Evolutionary conservation across 129 eudicot genomes (phyloP).

Genomic region (Daucus carota): DH1_v3.0 NC_030386.2:4567501-4568000

Average conservation of each 20-base stretch:
- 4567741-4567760: slow-evolving; percentile 47
- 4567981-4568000: slow-evolving; percentile 45
- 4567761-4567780: slow-evolving; percentile 57
- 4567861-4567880: slow-evolving; percentile 36
- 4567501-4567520: slow-evolving; percentile 43
- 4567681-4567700: slow-evolving; percentile 33
- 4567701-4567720: slow-evolving; percentile 53
- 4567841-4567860: slow-evolving; percentile 46
- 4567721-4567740: slow-evolving; percentile 31
- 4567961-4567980: slow-evolving; percentile 41
- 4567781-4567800: slow-evolving; percentile 53
- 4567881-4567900: slow-evolving; percentile 23
- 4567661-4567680: slow-evolving; percentile 30
- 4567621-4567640: slow-evolving; percentile 29
- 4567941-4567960: slow-evolving; percentile 52
- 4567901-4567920: slow-evolving; percentile 28
- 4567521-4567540: slow-evolving; percentile 36
- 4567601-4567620: slow-evolving; percentile 36
- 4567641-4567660: slow-evolving; percentile 29
- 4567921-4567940: slow-evolving; percentile 55
- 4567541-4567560: slow-evolving; percentile 35
- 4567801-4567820: slow-evolving; percentile 50
- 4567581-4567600: slow-evolving; percentile 42
- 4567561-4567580: slow-evolving; percentile 20
- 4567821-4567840: slow-evolving; percentile 44